Conservation (phyloP, 352 stramenopile species). For the Phytophthora hibernalis region DNA sequence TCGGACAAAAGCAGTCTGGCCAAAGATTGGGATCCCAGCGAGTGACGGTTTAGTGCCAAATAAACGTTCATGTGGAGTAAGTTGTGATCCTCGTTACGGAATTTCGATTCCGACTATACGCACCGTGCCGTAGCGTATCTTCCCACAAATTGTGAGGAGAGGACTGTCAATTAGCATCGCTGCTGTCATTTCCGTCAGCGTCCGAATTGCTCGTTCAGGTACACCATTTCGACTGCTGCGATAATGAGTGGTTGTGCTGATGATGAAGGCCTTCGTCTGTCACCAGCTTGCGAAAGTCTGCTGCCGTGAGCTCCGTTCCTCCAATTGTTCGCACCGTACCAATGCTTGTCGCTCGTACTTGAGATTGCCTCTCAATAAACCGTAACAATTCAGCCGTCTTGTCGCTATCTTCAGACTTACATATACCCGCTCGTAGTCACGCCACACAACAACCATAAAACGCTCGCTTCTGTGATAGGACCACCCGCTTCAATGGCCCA, state of each 20-base stretch:
- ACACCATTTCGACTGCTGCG: constrained; percentile 7
- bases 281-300: neutral
- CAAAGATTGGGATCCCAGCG: constrained; percentile 1
- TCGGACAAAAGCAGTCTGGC: neutral
- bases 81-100: neutral
- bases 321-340: constrained; percentile 3
- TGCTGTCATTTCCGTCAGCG: neutral
- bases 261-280: neutral
- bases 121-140: neutral
- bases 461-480: neutral
- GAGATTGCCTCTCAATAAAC: constrained; percentile 2
- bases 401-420: neutral
- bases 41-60: constrained; percentile 2
- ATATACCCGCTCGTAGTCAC: constrained; percentile 2
- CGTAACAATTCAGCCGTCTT: neutral
- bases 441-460: constrained; percentile 5
- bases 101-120: constrained; percentile 7
- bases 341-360: neutral
- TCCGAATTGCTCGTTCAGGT: constrained; percentile 7
- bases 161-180: neutral
- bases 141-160: constrained; percentile 11
- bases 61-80: constrained; percentile 3
- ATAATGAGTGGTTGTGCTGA: constrained; percentile 11
- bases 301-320: neutral
- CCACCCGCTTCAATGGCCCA: neutral